Conservation (phyloP, 345 rosid genomes). For the Erysimum cheiranthoides region DNA sequence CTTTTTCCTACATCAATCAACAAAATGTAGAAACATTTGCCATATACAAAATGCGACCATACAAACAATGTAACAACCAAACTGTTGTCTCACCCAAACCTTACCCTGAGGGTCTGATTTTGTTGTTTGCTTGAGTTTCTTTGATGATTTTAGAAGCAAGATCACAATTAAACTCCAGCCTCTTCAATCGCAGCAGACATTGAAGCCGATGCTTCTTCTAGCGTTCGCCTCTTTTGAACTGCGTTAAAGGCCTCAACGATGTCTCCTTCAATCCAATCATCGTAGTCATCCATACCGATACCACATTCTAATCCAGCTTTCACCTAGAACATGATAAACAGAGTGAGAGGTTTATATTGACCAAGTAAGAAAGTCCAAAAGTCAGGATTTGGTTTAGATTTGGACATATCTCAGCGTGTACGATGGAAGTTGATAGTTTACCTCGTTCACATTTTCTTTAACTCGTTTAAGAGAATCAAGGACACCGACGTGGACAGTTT, state of each 20-base stretch:
- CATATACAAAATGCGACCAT: constrained; percentile 44
- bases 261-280: constrained; percentile 87
- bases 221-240: constrained; percentile 80
- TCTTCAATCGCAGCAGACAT: constrained; percentile 86
- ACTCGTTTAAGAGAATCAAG: constrained; percentile 91
- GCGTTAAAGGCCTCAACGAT: constrained; percentile 69
- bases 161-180: constrained; percentile 56
- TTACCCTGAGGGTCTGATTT: constrained; percentile 14
- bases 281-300: constrained; percentile 67
- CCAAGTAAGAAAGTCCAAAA: constrained; percentile 15
- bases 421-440: constrained; percentile 40
- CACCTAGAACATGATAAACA: constrained; percentile 58
- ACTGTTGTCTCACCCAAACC: constrained; percentile 27
- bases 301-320: constrained; percentile 90
- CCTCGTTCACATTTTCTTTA: constrained; percentile 95
- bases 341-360: background rate
- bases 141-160: constrained; percentile 18
- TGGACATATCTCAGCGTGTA: constrained; percentile 14
- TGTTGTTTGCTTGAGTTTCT: constrained; percentile 36
- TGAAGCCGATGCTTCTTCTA: constrained; percentile 97
- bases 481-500: constrained; percentile 66
- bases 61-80: constrained; percentile 34
- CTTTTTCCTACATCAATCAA: constrained; percentile 32
- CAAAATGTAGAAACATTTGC: constrained; percentile 40
- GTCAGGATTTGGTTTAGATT: constrained; percentile 1